Base-by-base conservation (phyloP, 2,329 filamentous ascomycete genomes). In the Cladorrhinum sp. region DNA sequence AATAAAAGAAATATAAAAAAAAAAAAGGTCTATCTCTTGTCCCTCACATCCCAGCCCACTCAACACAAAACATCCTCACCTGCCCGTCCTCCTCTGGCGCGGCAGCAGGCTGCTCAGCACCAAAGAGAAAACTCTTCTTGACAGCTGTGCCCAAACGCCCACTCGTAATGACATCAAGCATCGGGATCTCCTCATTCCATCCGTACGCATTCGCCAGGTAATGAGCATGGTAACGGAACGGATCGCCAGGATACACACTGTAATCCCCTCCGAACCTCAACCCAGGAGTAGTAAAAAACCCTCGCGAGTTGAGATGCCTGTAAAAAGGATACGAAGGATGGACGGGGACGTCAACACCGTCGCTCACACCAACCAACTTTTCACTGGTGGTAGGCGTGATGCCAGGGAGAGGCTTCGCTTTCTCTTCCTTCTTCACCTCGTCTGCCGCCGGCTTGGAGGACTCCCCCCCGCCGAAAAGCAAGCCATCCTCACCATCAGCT, bases 181-280 rank as follows among this genome's bases (percentile, higher is more conserved):
- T 79, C 39, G 90, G 84, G 60, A 99, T 88, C 67, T 92, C 86
- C 69, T 96, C 86, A 63, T 97, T 87, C 92, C 92, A 98, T n/a
- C 81, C 86, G 68, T 90, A 86, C 30, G 90, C 86, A n/a, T 88
- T 89, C 7, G 89, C 91, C 68, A 96, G 83, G 73, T 96, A 98
- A 74, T 99, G 95, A 51, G 92, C 95, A 75, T 99, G 95, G 73
- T 96, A 99, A 10, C 95, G 88, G 56, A 99, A 80, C 1, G 95
- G 92, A 73, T 99, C 95, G 51, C 95, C 95, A 0, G 95, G 95
- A 70, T 99, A 99, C 4, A 96, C 91, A 67, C 92, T 92, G 75
- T 96, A 97, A 70, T 95, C 87, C 69, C 93, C 96, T 24, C 95
- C 95, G 70, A 99, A 99, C 24, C 95, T 90, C 57, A 99, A 82